Evolutionary conservation across 2,329 filamentous ascomycete genomes (phyloP), one percentile per base, ranked within the genome.

Genomic region (Alternaria arborescens): DNA sequence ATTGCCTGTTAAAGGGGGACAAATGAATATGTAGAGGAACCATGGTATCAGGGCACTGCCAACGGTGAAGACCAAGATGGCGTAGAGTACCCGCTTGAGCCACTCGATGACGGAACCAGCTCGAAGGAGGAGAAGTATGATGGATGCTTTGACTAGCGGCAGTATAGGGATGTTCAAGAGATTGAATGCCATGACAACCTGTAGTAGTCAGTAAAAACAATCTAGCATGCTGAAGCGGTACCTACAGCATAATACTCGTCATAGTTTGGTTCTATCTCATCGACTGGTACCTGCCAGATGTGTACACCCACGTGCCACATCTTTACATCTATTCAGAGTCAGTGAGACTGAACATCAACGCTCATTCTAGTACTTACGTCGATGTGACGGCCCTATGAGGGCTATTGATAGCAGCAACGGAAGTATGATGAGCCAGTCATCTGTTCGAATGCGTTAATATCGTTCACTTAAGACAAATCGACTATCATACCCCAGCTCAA

Each of bases 91-190:
- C 44, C 74, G 74, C 61, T 77, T 78, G 34, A 80, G 61, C 70
- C 73, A 77, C 52, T 74, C 68, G 43, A 80, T 78, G 40, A 80
- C 72, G 8, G 77, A 78, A 52, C 77, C 77, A 38, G 77, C 76
- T 60, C 77, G 68, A 4, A 79, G 71, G 34, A 80, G 76, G 24
- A 80, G 75, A 10, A 79, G 62, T 16, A 80, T 78, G 52, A 80
- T 78, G 1, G 78, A 78, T 1, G 76, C 73, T 70, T 80, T 80
- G 54, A 79, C 78, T n/a, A 79, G 69, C 1, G 78, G 78, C 26
- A 80, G 58, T 48, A 80, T 80, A 4, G 77, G 77, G 11, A 77
- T 78, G 59, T 79, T 80, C 47, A 79, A 64, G 10, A 80, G 73
- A 48, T 79, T 79, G 69, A 79, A 78, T 22, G 77, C 73, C 64